A percentile compares a stretch with the other conserved stretches of the same genome.
These are phyloP conservation scores for Ceratocystis alfenasii DNA, from an alignment of 2,329 filamentous ascomycete genomes.

Conservation along the genomic window DNA sequence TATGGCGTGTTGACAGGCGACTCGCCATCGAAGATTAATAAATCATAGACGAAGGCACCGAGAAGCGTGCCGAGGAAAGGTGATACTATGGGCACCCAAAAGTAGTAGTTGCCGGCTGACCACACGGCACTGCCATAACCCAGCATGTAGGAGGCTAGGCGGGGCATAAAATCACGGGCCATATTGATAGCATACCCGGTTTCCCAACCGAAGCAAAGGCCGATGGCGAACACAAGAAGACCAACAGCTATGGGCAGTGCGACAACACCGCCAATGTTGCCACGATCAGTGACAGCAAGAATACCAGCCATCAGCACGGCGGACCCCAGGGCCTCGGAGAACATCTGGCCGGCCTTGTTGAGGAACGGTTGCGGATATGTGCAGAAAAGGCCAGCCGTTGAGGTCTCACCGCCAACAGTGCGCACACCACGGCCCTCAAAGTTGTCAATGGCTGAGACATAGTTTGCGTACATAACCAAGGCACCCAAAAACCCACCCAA, in stretches of 20 bases:
- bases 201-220: conserved; percentile 62
- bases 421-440: conserved; percentile 50
- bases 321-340: conserved; percentile 58
- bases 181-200: conserved; percentile 67
- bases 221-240: conserved; percentile 57
- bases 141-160: conserved; percentile 53
- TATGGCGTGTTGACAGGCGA: conserved; percentile 57
- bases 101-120: conserved; percentile 57
- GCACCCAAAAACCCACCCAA: conserved; percentile 55
- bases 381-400: conserved; percentile 60
- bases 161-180: conserved; percentile 59
- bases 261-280: conserved; percentile 43
- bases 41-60: conserved; percentile 55
- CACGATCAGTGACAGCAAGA: conserved; percentile 52
- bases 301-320: conserved; percentile 59
- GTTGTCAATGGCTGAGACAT: conserved; percentile 49
- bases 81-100: conserved; percentile 64
- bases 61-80: conserved; percentile 54
- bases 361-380: conserved; percentile 59
- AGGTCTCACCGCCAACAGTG: conserved; percentile 47
- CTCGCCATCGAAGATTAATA: conserved; percentile 57
- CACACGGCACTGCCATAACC: conserved; percentile 59
- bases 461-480: conserved; percentile 50
- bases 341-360: conserved; percentile 48
- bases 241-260: conserved; percentile 26